Base-by-base conservation (phyloP, 306 rosid genomes). In the Malus orientalis region DNA sequence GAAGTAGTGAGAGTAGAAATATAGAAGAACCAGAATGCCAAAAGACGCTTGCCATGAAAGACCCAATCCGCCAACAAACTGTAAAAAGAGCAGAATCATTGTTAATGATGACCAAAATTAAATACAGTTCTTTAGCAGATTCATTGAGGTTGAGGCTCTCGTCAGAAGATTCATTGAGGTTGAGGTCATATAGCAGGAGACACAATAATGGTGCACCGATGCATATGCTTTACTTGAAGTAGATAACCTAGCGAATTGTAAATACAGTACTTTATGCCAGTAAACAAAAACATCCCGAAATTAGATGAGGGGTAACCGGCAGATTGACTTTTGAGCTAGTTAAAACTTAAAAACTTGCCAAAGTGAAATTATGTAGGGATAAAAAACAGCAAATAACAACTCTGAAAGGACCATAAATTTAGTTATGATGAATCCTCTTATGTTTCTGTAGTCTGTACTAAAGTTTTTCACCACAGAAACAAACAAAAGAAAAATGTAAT, bases 1-100 rank as follows among this genome's bases (percentile, higher is more conserved):
- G 89, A 96, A 96, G 90, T 96, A 96, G 84, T 96, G 99, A 1
- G 99, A 87, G 86, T 96, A 96, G 86, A 96, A 96, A 80, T 96
- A 96, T 64, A 96, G 97, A 57, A 96, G 97, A 81, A 92, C 98
- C 51, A 96, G 91, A 81, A 96, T 91, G 59, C 98, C 99, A 61
- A 96, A 96, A 59, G 99, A 93, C 30, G 82, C 75, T 77, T 92
- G 99, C 99, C 99, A 96, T 16, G 97, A 88, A 54, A 96, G 98
- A 77, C 98, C 99, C 79, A 96, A 83, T 85, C 97, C 93, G 25
- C 99, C 99, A 45, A 96, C 99, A 61, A 92, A 89, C 99, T 96
- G 97, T 18, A 82, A 61, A 64, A 70, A 74, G 27, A 80, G 78
- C 54, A 49, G n/a, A 58, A 45, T 20, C 27, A 47, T 40, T 71